phyloP scores from a whole-genome alignment of 1,139 yeast genomes.

The Debaryomyces udenii region DNA sequence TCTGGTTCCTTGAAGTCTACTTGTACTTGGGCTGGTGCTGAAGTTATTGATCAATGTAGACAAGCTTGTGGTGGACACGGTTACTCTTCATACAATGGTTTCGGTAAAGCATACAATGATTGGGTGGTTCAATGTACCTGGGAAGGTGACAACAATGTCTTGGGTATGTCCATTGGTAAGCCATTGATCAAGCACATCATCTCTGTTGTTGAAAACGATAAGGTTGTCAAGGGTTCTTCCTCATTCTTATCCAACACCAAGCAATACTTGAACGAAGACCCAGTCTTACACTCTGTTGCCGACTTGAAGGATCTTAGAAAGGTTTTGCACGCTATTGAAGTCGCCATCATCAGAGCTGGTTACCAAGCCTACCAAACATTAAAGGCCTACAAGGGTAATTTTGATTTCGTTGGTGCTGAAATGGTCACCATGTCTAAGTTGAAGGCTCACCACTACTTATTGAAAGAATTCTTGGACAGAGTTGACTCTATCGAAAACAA shows the following conservation, averaged over 20 bases:
- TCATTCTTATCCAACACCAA: conserved; percentile 44
- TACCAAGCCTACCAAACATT: conserved; percentile 49
- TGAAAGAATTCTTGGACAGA: conserved; percentile 45
- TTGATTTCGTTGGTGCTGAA: conserved; percentile 59
- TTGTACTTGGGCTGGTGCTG: conserved; percentile 52
- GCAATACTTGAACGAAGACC: conserved; percentile 30
- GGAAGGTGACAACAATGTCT: conserved; percentile 57
- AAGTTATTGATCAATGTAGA: conserved; percentile 50
- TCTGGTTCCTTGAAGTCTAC: conserved; percentile 53
- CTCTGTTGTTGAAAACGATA: conserved; percentile 34
- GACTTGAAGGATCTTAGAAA: conserved; percentile 37
- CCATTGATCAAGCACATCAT: conserved; percentile 43
- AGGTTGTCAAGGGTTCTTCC: conserved; percentile 38
- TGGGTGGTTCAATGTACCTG: conserved; percentile 57
- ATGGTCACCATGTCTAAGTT: conserved; percentile 60
- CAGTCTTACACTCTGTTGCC: conserved; percentile 34
- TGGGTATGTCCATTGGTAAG: conserved; percentile 51
- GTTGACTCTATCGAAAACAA: conserved; percentile 27
- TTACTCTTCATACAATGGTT: conserved; percentile 50
- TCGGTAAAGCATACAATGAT: conserved; percentile 51
- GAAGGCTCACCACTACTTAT: conserved; percentile 61
- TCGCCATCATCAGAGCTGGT: conserved; percentile 50
- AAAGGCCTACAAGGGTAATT: conserved; percentile 47
- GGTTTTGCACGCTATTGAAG: conserved; percentile 41
- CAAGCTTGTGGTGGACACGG: conserved; percentile 59